Evolutionary conservation across 768 basidiomycete species (phyloP).

Genomic region (Leccinum ochraceum): DNA sequence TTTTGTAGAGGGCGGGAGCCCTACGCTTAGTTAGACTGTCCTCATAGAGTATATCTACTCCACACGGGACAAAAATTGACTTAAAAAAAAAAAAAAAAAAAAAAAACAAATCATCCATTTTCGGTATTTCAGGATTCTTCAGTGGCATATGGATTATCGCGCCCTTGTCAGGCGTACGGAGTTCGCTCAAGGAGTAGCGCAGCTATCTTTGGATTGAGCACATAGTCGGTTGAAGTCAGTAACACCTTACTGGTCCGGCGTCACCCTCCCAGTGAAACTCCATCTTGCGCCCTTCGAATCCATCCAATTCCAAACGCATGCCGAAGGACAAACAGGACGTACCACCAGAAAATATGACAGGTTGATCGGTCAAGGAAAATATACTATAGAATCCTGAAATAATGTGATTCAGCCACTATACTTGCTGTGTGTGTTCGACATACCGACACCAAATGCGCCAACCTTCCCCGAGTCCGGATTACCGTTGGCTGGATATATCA

Average conservation of each 20-base stretch:
- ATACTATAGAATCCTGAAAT: slow-evolving; percentile 68
- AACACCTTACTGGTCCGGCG: slow-evolving; percentile 47
- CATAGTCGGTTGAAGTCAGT: not conserved
- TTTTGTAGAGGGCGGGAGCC: too few species aligned
- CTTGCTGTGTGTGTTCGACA: slow-evolving; percentile 16
- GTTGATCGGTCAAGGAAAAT: slow-evolving; percentile 79
- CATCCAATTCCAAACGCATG: slow-evolving; percentile 2
- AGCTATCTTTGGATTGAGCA: slow-evolving; percentile 45
- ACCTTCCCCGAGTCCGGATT: slow-evolving; percentile 96
- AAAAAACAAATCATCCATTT: slow-evolving; percentile 78
- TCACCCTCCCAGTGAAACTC: slow-evolving; percentile 93
- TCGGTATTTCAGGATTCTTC: slow-evolving; percentile 73
- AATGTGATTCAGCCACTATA: not conserved
- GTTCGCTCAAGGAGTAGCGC: slow-evolving; percentile 57
- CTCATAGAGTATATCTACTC: too few species aligned
- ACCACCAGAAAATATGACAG: slow-evolving; percentile 76
- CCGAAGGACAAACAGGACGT: slow-evolving; percentile 17
- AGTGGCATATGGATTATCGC: slow-evolving; percentile 85
- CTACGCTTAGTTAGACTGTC: too few species aligned
- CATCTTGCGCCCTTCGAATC: slow-evolving; percentile 75
- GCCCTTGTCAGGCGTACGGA: slow-evolving; percentile 53
- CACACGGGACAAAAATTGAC: too few species aligned
- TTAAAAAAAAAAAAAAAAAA: too few species aligned
- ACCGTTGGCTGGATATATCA: slow-evolving; percentile 63
- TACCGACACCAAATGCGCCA: slow-evolving; percentile 88